Evolutionary conservation across 208 protist genomes (phyloP), one percentile per base, ranked within the genome.

Genomic region (Wallacemonas collosoma): DNA sequence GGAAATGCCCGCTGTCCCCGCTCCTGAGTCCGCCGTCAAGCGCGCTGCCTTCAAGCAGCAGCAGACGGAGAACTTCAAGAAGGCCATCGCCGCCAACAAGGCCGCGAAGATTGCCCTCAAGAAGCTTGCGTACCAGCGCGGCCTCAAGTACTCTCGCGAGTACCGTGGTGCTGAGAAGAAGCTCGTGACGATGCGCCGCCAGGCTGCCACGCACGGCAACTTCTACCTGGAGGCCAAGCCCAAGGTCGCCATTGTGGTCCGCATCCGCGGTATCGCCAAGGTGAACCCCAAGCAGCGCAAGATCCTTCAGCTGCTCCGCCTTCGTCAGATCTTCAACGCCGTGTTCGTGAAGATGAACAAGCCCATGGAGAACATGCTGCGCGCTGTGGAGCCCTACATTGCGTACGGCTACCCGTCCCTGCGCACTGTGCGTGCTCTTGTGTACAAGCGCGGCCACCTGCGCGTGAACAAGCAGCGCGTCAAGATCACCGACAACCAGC

Each of bases 281-380:
- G 89, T 99, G 15, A 72, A 83, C 71, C 99, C 99, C 75, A 99
- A 99, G 87, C 89, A 94, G 80, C 86, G 94, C 68, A 99, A 99
- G 95, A 99, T 99, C 83, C 91, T 99, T 7, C 94, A 99, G 88
- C 93, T 99, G 12, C 88, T 99, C 71, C 96, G 99, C 81, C 97
- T 99, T 36, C 87, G 95, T 68, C 98, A 99, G 93, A 99, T 99
- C 93, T 94, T 99, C 97, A 99, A 99, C 89, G 99, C 92, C 64
- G 97, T 99, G 57, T 99, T 99, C 80, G 89, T 99, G 75, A 95
- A 95, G 73, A 64, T 99, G 40, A 99, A 99, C 98, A 99, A 99
- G 89, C 98, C 99, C 54, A 99, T 99, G 47, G 86, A 99, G 77
- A 99, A 99, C 82, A 99, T 99, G 98, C 94, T 99, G 45, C 93